Percentiles rank a stretch among this genome's conserved stretches.
Conservation (phyloP, 192 early-diverging fungal genomes). For the Umbelopsis sp. region DNA sequence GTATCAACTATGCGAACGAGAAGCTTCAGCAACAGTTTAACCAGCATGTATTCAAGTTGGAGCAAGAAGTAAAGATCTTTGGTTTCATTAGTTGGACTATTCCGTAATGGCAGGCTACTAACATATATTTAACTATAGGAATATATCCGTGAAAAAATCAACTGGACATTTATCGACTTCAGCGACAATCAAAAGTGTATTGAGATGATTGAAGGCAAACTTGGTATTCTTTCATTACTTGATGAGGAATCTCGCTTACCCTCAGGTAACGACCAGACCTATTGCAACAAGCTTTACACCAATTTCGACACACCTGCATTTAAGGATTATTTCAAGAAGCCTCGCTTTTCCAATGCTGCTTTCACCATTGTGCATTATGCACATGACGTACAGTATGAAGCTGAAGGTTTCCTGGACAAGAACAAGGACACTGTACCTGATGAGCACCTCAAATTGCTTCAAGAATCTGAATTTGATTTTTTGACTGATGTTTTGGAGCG, state of each 20-base stretch:
- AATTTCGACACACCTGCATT: slow-evolving; percentile 69
- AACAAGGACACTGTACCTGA: slow-evolving; percentile 99
- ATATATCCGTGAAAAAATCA: slow-evolving; percentile 94
- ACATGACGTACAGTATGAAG: slow-evolving; percentile 91
- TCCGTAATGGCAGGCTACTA: background rate
- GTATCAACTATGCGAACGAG: slow-evolving; percentile 97
- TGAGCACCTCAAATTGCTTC: slow-evolving; percentile 82
- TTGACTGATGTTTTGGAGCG: slow-evolving; percentile 77
- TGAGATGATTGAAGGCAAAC: slow-evolving; percentile 94
- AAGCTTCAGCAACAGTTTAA: slow-evolving; percentile 99
- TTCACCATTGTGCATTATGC: slow-evolving; percentile 98
- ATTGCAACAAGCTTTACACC: slow-evolving; percentile 90
- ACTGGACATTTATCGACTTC: slow-evolving; percentile 99
- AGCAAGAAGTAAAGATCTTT: slow-evolving; percentile 71
- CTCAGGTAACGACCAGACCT: slow-evolving; percentile 81
- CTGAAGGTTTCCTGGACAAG: slow-evolving; percentile 97
- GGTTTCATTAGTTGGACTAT: background rate
- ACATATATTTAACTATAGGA: slow-evolving; percentile 44
- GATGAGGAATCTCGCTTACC: slow-evolving; percentile 88
- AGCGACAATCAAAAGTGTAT: slow-evolving; percentile 99
- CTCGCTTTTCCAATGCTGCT: slow-evolving; percentile 82
- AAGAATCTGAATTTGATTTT: slow-evolving; percentile 78
- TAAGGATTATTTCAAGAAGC: slow-evolving; percentile 87
- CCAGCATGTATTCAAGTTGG: slow-evolving; percentile 99
- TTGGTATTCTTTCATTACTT: slow-evolving; percentile 91